Evolutionary conservation across 1,284 basidiomycete species (phyloP).

Genomic region (Moesziomyces globuligerus): DNA sequence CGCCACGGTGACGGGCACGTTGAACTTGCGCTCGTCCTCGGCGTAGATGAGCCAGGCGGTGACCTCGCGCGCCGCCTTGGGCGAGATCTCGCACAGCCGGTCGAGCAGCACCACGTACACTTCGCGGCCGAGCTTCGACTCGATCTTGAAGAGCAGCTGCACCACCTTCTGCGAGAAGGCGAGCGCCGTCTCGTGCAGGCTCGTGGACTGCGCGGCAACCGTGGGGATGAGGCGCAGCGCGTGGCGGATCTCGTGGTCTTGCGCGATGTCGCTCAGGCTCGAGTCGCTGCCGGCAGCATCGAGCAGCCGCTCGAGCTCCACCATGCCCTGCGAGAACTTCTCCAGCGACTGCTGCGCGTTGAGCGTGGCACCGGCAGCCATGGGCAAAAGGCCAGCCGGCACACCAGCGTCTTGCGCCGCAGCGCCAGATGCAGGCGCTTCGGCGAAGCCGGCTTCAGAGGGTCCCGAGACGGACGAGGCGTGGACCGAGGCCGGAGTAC

Average conservation of each 20-base stretch:
- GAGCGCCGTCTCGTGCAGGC: constrained; percentile 85
- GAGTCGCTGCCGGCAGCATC: constrained; percentile 47
- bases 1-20: constrained; percentile 90
- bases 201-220: constrained; percentile 79
- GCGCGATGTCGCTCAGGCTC: constrained; percentile 69
- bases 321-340: constrained; percentile 62
- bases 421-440: constrained; percentile 11
- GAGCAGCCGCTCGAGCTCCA: constrained; percentile 62
- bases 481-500: constrained; percentile 45
- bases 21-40: constrained; percentile 93
- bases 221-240: constrained; percentile 83
- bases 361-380: constrained; percentile 26
- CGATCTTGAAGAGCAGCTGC: constrained; percentile 66
- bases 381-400: constrained; percentile 24
- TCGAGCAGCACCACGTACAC: constrained; percentile 86
- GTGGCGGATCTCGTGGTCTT: constrained; percentile 85
- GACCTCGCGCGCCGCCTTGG: constrained; percentile 95
- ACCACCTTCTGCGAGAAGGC: constrained; percentile 94
- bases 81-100: constrained; percentile 85
- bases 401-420: constrained; percentile 23
- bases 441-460: constrained; percentile 31
- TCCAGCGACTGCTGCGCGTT: constrained; percentile 64
- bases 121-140: constrained; percentile 58
- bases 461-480: constrained; percentile 41
- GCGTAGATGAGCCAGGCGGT: constrained; percentile 96